These are phyloP conservation scores for Bacterosira constricta DNA, from an alignment of 108 stramenopile species.

Conservation along the genomic window DNA sequence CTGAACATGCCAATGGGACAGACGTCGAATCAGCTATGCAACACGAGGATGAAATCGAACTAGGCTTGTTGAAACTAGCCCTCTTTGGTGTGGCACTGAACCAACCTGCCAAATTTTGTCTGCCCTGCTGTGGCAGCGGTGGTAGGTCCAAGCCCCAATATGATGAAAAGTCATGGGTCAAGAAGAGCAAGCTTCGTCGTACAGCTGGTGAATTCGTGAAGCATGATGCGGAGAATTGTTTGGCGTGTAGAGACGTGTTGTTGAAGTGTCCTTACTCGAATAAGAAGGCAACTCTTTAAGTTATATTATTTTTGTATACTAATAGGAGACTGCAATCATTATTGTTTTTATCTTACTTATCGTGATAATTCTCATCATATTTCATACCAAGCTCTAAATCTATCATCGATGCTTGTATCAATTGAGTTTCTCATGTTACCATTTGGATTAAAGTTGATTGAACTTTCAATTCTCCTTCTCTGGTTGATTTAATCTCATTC, in stretches of 20 bases:
- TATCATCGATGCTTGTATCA: too few species aligned
- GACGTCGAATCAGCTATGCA: conserved; percentile 48
- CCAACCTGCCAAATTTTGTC: conserved; percentile 67
- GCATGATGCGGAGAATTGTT: conserved; percentile 72
- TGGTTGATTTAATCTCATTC: too few species aligned
- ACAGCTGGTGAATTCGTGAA: conserved; percentile 71
- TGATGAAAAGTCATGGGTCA: conserved; percentile 27
- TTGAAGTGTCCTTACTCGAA: not conserved
- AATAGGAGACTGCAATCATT: not conserved
- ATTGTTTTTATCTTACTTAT: not conserved
- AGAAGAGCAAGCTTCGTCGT: conserved; percentile 44
- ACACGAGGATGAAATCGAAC: conserved; percentile 45
- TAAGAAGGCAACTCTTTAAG: not conserved
- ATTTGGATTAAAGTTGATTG: too few species aligned
- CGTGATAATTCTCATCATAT: not conserved
- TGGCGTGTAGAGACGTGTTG: conserved; percentile 45
- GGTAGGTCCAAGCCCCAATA: conserved; percentile 17
- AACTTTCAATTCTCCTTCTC: too few species aligned
- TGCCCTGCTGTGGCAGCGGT: conserved; percentile 62
- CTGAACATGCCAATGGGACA: not conserved
- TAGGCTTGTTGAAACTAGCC: conserved; percentile 76
- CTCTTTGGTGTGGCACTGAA: conserved; percentile 73
- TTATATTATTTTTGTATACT: not conserved
- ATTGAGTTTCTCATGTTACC: too few species aligned
- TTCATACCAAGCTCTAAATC: not conserved